Percentiles rank a stretch among this genome's conserved stretches.
Evolutionary conservation across 345 rosid genomes (phyloP).

Genomic region (Populus ilicifolia): DNA sequence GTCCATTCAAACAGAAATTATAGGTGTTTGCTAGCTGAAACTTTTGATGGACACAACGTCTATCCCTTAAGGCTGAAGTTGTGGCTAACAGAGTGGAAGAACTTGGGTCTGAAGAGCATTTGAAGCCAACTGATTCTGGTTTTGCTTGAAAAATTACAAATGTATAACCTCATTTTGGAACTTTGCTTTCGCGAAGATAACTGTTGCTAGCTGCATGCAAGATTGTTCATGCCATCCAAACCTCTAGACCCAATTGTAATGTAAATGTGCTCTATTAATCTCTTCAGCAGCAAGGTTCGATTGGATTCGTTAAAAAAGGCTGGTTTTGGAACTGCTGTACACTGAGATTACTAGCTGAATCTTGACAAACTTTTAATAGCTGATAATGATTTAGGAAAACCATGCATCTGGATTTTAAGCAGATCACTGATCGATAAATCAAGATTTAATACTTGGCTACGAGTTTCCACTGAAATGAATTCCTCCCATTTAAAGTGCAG

Average conservation of each 20-base stretch:
- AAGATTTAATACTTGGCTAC: too few relatives aligned
- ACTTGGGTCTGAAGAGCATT: slow-evolving; percentile 24
- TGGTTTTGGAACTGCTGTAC: too few relatives aligned
- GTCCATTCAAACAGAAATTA: slow-evolving; percentile 22
- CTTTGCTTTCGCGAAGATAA: not conserved
- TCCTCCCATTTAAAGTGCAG: too few relatives aligned
- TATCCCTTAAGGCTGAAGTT: slow-evolving; percentile 17
- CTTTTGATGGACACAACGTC: slow-evolving; percentile 22
- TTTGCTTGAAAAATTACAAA: not conserved
- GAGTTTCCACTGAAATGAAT: too few relatives aligned
- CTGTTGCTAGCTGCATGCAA: not conserved
- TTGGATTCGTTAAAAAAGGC: too few relatives aligned
- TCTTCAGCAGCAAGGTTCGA: not conserved
- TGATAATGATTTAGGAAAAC: too few relatives aligned
- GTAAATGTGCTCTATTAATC: too few relatives aligned
- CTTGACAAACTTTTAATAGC: too few relatives aligned
- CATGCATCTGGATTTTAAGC: too few relatives aligned
- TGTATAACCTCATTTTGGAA: not conserved
- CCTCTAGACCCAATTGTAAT: not conserved
- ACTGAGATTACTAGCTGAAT: too few relatives aligned
- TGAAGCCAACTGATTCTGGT: not conserved
- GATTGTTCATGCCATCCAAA: not conserved
- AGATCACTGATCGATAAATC: too few relatives aligned
- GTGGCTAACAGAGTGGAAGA: slow-evolving; percentile 25
- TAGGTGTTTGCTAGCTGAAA: slow-evolving; percentile 35